phyloP scores from a whole-genome alignment of 345 rosid genomes.

The Ceriops zippeliana region DNA sequence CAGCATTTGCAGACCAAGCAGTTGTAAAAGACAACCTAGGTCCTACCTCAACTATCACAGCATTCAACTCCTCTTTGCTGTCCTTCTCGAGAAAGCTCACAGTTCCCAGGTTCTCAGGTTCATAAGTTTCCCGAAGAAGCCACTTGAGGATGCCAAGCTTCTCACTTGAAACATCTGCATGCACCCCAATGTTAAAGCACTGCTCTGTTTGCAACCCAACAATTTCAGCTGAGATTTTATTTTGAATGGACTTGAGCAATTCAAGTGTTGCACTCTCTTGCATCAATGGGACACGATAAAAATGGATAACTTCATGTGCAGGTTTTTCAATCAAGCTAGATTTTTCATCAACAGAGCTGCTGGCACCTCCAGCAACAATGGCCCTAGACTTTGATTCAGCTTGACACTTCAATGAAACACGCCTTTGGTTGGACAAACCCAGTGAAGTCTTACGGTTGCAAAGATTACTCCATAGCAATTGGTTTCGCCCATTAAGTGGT shows the following conservation, averaged over 20 bases:
- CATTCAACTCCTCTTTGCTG: constrained; percentile 54
- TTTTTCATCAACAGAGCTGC: constrained; percentile 43
- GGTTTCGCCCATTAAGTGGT: constrained; percentile 16
- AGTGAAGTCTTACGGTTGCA: neutral
- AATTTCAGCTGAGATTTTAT: constrained; percentile 62
- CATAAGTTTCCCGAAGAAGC: constrained; percentile 89
- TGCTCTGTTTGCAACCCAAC: constrained; percentile 76
- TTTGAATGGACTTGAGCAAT: constrained; percentile 57
- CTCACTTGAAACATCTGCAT: constrained; percentile 36
- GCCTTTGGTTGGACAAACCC: constrained; percentile 5
- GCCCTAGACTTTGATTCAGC: constrained; percentile 52
- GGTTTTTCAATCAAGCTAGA: constrained; percentile 50
- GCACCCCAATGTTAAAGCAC: constrained; percentile 74
- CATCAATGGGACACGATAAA: constrained; percentile 68
- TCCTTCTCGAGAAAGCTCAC: constrained; percentile 78
- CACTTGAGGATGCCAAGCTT: constrained; percentile 62
- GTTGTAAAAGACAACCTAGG: constrained; percentile 87
- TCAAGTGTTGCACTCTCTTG: constrained; percentile 68
- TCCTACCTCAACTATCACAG: constrained; percentile 73
- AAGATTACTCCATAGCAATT: constrained; percentile 20
- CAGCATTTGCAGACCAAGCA: constrained; percentile 93
- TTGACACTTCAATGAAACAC: constrained; percentile 46
- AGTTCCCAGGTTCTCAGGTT: constrained; percentile 75
- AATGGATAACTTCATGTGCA: constrained; percentile 56
- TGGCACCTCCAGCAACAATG: constrained; percentile 35